These are phyloP conservation scores for Aspergillus tanneri DNA, from an alignment of 2,329 filamentous ascomycete genomes.

Conservation along the genomic window DNA sequence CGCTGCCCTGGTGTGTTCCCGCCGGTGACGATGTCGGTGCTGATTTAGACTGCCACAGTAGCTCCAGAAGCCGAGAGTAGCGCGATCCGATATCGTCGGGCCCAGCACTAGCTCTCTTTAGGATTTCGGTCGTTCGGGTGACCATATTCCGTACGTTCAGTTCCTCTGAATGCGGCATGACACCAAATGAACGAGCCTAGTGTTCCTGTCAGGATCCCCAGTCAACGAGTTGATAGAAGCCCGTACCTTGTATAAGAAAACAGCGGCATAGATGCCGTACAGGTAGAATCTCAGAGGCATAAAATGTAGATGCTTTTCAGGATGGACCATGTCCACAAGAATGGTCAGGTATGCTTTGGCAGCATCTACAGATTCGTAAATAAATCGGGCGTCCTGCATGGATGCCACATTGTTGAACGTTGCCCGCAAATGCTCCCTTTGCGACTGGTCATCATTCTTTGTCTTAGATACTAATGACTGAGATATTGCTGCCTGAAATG, in stretches of 20 bases:
- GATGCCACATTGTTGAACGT: slow-evolving; percentile 57
- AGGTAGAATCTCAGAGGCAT: slow-evolving; percentile 66
- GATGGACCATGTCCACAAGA: slow-evolving; percentile 60
- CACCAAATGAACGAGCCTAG: slow-evolving; percentile 58
- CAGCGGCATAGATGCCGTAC: slow-evolving; percentile 62
- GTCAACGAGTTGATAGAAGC: background rate
- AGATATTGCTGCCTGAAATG: slow-evolving; percentile 68
- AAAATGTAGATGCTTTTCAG: slow-evolving; percentile 58
- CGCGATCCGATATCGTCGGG: slow-evolving; percentile 61
- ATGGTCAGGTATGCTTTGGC: slow-evolving; percentile 62
- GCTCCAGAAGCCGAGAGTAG: slow-evolving; percentile 60
- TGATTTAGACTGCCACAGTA: slow-evolving; percentile 56
- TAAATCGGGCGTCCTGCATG: slow-evolving; percentile 64
- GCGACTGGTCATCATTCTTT: slow-evolving; percentile 35
- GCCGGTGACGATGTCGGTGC: slow-evolving; percentile 27
- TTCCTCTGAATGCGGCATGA: slow-evolving; percentile 56
- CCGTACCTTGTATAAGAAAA: slow-evolving; percentile 63
- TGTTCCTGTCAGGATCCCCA: background rate
- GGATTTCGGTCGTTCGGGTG: slow-evolving; percentile 57
- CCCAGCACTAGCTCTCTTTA: slow-evolving; percentile 59
- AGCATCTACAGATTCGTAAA: slow-evolving; percentile 65
- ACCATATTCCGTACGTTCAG: slow-evolving; percentile 59
- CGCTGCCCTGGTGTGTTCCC: slow-evolving; percentile 32
- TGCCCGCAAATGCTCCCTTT: slow-evolving; percentile 43
- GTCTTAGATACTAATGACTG: slow-evolving; percentile 47